Evolutionary conservation across 1,284 basidiomycete genomes (phyloP), one percentile per base, ranked within the genome.

Genomic region (Rhodotorula sp.): DNA sequence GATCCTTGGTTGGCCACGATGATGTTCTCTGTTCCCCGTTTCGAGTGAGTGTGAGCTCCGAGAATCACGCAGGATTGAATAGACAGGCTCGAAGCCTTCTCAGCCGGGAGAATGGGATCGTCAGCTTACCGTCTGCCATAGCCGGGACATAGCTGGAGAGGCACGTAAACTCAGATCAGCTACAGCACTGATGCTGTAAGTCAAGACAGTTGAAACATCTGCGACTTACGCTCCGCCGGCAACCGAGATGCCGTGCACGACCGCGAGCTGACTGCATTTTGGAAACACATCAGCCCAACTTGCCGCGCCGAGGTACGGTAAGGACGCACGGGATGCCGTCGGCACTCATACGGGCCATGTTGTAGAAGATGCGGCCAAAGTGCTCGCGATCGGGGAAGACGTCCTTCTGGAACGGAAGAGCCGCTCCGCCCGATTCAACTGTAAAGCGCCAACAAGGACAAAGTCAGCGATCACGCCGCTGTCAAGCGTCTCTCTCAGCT

Each of bases 331-430:
- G 93, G 55, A 97, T 93, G 5, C 90, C 89, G 1, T 92, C 85
- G 0, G 91, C 91, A 61, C 91, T 94, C 90, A 96, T 89, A 83
- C 92, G 91, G 1, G 91, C 79, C 78, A 80, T 97, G 80, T 97
- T 97, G 81, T 94, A 97, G 82, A 97, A 97, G 80, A 97, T 97
- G 19, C 93, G 87, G 14, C 94, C 94, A 80, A 97, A 97, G 81
- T 97, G 93, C 78, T 96, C 90, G 79, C 88, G 90, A 83, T 93
- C 92, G 14, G 91, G 91, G 80, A 93, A 93, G 10, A 89, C 85
- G 48, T 72, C 70, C 49, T 64, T 50, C 83, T 97, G 94, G 81
- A 92, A 88, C 0, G 94, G 94, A 58, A 97, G 84, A 2, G 93
- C 93, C 25, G 94, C 94, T 60, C 94, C 94, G 69, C 94, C 94